These are phyloP conservation scores for Anisodus tanguticus DNA, from an alignment of 257 asterid genomes.

Conservation along the genomic window DNA sequence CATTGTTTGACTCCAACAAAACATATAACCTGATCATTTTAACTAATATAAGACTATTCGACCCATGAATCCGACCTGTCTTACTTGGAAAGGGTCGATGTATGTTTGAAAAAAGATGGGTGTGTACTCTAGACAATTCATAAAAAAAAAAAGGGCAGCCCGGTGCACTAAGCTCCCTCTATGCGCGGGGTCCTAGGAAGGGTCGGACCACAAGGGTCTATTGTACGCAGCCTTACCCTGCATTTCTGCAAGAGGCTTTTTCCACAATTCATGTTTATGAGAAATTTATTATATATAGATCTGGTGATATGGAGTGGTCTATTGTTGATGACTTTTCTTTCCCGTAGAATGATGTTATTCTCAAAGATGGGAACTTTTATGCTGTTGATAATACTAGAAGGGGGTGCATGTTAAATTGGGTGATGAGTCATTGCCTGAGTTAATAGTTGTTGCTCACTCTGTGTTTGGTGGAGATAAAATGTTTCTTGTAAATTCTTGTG, in stretches of 20 bases:
- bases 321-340: conserved; percentile 60
- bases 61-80: background rate
- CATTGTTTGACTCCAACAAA: background rate
- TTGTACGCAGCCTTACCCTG: too few species aligned
- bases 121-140: conserved; percentile 47
- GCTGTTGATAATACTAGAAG: conserved; percentile 73
- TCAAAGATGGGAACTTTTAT: conserved; percentile 48
- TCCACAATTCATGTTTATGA: conserved; percentile 66
- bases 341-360: conserved; percentile 73
- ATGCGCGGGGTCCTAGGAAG: too few species aligned
- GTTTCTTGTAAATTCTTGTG: conserved; percentile 64
- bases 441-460: conserved; percentile 48
- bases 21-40: background rate
- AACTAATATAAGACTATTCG: too few species aligned
- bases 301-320: conserved; percentile 71
- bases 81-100: conserved; percentile 77
- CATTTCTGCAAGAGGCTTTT: too few species aligned
- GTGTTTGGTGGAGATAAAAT: conserved; percentile 74
- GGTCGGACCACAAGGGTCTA: too few species aligned
- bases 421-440: conserved; percentile 34
- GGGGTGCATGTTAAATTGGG: conserved; percentile 50
- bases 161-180: too few species aligned
- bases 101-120: conserved; percentile 31
- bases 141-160: too few species aligned
- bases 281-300: conserved; percentile 63